Evolutionary conservation across 106 monocot genomes (phyloP), one percentile per base, ranked within the genome.

Genomic region (Apostasia shenzhenica): DNA sequence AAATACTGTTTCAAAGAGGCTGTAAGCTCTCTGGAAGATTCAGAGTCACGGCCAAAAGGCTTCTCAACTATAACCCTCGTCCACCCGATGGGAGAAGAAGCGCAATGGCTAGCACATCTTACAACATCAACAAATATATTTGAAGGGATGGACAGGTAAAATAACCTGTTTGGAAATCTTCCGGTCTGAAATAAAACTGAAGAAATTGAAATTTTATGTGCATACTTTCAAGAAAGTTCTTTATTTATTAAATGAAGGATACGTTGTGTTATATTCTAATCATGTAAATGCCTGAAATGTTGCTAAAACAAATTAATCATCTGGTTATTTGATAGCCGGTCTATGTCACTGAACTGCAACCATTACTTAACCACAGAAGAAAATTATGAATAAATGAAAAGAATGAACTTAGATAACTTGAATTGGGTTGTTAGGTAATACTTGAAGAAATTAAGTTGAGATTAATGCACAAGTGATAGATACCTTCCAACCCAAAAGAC

Each of bases 101-200:
- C 88, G 50, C 45, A 67, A 41, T n/a, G 71, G 67, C 72, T 86
- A 54, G 88, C 83, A 66, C 81, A 78, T 68, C 79, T 67, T 41
- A 89, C 88, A 53, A 81, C 92, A 68, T 83, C 88, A n/a, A 86
- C 73, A 75, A 93, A 93, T 77, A 93, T 77, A 71, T 86, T 84
- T 60, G 92, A 86, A 46, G 92, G 92, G 77, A 93, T 89, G 45
- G 92, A 93, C 14, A 93, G 71, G 77, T 93, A 93, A 78, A 93
- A 93, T 56, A 93, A 63, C 62, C 92, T 82, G 70, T 93, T 85
- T 54, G 88, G 54, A 56, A 75, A 41, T 68, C 74, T 83, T 39
- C 81, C 81, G 6, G 55, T 81, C 92, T 92, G 70, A 54, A 74
- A 76, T 56, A 46, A 61, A 64, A 7, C 4, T 49, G 62, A 74